Evolutionary conservation across 108 stramenopile species (phyloP), one percentile per base, ranked within the genome.

Genomic region (Aurantiochytrium sp.): DNA sequence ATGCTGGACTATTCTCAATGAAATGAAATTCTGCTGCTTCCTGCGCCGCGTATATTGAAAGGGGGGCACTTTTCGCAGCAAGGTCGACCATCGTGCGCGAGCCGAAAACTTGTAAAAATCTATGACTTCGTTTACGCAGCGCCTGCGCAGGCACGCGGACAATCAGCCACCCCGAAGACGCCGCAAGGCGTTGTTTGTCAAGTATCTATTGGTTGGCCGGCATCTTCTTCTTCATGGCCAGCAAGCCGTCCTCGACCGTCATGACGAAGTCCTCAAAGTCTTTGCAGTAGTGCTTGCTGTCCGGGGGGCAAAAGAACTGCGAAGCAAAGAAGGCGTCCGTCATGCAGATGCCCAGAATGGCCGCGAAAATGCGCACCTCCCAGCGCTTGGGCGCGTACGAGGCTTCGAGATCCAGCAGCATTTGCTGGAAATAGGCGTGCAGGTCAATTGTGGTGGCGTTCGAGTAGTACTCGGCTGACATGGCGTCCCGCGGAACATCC

Each of bases 321-420:
- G 42, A 48, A 41, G 73, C 73, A 21, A 81, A 81, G 24, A 27
- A 81, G 3, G 73, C 73, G 39, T 81, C 45, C 8, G 73, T 81
- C 6, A 81, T 24, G 73, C 73, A 81, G 19, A 81, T 42, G 73
- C 73, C 45, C 10, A 81, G 73, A 48, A 81, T 81, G n/a, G 73
- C 12, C 24, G 73, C n/a, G 24, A 81, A 81, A 3, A 81, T 41
- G 6, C 73, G 39, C 39, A 48, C 10, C 73, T 81, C 42, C 39
- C 39, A 81, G n/a, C 73, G 21, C 73, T 81, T 81, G 10, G 73
- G 12, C 1, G n/a, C 73, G 32, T 22, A 12, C 6, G 17, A 22
- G 10, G 6, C 24, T 15, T 81, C 73, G 12, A 48, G 21, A 8
- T 41, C 24, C 24, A 81, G 1, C 6, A 81, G n/a, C n/a, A 30